These are phyloP conservation scores for Venturia pyrina DNA, from an alignment of 2,329 filamentous ascomycete genomes.

Conservation along the genomic window DNA sequence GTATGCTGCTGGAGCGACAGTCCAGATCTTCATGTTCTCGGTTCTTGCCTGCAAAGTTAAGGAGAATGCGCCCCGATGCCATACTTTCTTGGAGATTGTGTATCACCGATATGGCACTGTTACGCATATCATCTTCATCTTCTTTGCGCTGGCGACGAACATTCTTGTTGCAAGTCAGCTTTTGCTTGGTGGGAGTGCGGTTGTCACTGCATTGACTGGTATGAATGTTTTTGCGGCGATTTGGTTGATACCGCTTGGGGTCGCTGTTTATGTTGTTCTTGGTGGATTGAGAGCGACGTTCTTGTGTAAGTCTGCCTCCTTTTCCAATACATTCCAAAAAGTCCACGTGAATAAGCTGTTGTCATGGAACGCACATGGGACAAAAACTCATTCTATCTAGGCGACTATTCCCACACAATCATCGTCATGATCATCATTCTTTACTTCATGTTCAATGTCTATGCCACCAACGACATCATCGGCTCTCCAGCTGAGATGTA, in stretches of 20 bases:
- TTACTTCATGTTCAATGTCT: constrained; percentile 34
- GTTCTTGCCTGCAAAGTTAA: constrained; percentile 35
- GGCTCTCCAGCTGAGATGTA: constrained; percentile 31
- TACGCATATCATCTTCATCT: constrained; percentile 31
- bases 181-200: constrained; percentile 32
- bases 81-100: constrained; percentile 34
- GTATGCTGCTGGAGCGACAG: constrained; percentile 28
- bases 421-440: constrained; percentile 35
- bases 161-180: constrained; percentile 34
- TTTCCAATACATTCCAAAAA: too few species aligned
- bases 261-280: constrained; percentile 26
- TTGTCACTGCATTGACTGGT: constrained; percentile 33
- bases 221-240: constrained; percentile 36
- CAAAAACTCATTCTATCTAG: background rate
- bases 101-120: constrained; percentile 29
- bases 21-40: constrained; percentile 35
- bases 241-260: constrained; percentile 34
- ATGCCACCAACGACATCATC: constrained; percentile 26
- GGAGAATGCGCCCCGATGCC: constrained; percentile 29
- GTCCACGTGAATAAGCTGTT: too few species aligned
- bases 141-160: constrained; percentile 33
- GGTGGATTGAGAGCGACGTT: constrained; percentile 34
- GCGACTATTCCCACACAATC: constrained; percentile 30
- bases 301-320: constrained; percentile 15
- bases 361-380: too few species aligned